A percentile compares a stretch with the other conserved stretches of the same genome.
Evolutionary conservation across 371 early-diverging fungal genomes (phyloP).

Genomic region (Syncephalastrum sp.): DNA sequence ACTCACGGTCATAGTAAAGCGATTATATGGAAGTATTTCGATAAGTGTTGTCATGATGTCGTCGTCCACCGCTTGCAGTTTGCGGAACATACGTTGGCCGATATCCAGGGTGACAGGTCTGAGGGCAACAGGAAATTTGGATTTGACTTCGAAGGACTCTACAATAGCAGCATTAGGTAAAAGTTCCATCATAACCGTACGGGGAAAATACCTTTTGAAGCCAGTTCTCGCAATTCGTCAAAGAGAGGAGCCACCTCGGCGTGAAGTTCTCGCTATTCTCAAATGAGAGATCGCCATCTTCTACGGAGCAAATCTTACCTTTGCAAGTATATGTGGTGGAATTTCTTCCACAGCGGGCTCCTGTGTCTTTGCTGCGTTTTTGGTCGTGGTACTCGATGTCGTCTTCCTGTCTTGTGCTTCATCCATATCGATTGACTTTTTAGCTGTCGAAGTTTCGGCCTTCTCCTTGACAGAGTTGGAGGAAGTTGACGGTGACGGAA

Average conservation of each 20-base stretch:
- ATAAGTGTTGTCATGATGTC: constrained; percentile 46
- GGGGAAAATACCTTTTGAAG: too few relatives aligned
- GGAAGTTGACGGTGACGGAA: too few relatives aligned
- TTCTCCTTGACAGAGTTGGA: too few relatives aligned
- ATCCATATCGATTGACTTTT: neutral
- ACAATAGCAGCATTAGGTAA: neutral
- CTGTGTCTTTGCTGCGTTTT: constrained; percentile 3
- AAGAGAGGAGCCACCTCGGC: too few relatives aligned
- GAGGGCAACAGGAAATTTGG: constrained; percentile 45
- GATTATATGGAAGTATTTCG: constrained; percentile 51
- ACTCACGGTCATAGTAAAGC: constrained; percentile 48
- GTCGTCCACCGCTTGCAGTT: constrained; percentile 37
- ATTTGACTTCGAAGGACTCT: constrained; percentile 41
- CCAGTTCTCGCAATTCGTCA: too few relatives aligned
- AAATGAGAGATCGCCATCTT: neutral
- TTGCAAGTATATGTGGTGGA: neutral
- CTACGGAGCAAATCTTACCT: neutral
- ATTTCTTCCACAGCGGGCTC: neutral
- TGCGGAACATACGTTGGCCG: constrained; percentile 38
- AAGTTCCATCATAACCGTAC: neutral
- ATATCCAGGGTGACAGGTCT: constrained; percentile 45
- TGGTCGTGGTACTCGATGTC: neutral
- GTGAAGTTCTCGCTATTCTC: too few relatives aligned
- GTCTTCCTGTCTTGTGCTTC: constrained; percentile 5
- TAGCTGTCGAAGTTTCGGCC: neutral